Evolutionary conservation across 768 basidiomycete genomes (phyloP), one percentile per base, ranked within the genome.

Genomic region (Pholiota microspora): DNA sequence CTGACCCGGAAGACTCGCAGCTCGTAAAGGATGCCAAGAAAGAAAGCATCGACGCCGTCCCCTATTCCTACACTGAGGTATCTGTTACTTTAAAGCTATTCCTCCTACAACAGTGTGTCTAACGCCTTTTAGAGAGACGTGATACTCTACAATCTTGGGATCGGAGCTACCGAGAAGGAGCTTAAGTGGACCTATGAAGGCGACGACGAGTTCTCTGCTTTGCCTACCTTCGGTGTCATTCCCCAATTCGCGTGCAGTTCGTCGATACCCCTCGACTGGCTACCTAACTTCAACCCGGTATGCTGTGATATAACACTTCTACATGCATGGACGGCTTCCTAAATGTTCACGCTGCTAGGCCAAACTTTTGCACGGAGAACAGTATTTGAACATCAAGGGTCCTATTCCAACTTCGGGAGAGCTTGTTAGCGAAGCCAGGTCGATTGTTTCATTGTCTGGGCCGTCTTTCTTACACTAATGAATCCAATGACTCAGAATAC

Each of bases 361-460:
- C 45, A 98, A 93, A 72, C 77, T 99, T n/a, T 81, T 99, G 15
- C 97, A 99, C 67, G 97, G 97, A 42, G 97, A 99, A 67, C 97
- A 98, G 64, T 98, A 92, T 70, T 74, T 99, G 61, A 80, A 84
- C 56, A 92, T 99, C 69, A 88, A 89, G 63, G 85, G 75, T 1
- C 86, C 89, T 0, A 90, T 98, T 56, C 95, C 96, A 0, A 92
- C 92, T 0, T 85, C 79, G 55, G 96, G 85, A 0, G 83, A 87
- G 18, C 75, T 98, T 18, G 77, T 92, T 27, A 95, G 79, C 65
- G 77, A 89, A 59, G 80, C 85, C 4, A 80, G 88, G 86, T 85
- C 66, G 38, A 75, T 73, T 24, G 54, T 28, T 54, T 31, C 21
- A 25, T 29, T 24, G 24, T 25, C 8, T 21, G 51, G 24, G 9